phyloP scores from a whole-genome alignment of 345 rosid genomes.

The Citrus trifoliata region DNA sequence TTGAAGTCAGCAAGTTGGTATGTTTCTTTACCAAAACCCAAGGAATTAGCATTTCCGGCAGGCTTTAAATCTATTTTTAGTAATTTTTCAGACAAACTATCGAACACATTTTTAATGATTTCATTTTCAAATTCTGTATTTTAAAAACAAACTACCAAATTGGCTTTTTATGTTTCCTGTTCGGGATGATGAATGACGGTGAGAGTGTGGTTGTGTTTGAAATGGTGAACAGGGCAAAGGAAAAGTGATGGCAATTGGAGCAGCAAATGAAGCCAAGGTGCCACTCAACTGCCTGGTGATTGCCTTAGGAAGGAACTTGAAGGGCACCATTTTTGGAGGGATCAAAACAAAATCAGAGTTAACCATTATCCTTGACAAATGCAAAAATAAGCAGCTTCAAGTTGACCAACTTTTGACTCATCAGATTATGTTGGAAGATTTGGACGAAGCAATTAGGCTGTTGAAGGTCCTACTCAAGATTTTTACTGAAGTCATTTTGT shows the following conservation, averaged over 20 bases:
- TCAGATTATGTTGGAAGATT: not conserved
- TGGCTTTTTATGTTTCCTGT: no score
- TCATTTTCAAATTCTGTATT: no score
- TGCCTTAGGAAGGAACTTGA: slow-evolving; percentile 45
- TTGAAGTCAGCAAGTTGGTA: slow-evolving; percentile 48
- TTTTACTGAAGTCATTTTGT: no score
- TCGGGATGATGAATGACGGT: not conserved
- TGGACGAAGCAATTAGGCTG: not conserved
- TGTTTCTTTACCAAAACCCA: not conserved
- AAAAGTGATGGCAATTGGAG: slow-evolving; percentile 35
- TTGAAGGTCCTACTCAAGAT: no score
- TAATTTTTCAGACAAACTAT: not conserved
- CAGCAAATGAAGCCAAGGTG: slow-evolving; percentile 21
- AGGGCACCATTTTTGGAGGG: slow-evolving; percentile 60
- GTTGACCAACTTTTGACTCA: not conserved
- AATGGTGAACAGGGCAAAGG: slow-evolving; percentile 38
- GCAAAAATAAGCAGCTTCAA: slow-evolving; percentile 29
- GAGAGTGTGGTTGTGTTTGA: no score
- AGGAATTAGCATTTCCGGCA: no score
- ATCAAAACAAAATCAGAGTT: slow-evolving; percentile 49
- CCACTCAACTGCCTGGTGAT: slow-evolving; percentile 21
- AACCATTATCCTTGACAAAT: slow-evolving; percentile 39
- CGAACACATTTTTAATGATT: no score
- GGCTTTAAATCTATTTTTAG: not conserved
- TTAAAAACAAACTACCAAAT: no score